Percentiles rank a stretch among this genome's conserved stretches.
These are phyloP conservation scores for Podospora tetraspora DNA, from an alignment of 495 filamentous ascomycete genomes.

Conservation along the genomic window DNA sequence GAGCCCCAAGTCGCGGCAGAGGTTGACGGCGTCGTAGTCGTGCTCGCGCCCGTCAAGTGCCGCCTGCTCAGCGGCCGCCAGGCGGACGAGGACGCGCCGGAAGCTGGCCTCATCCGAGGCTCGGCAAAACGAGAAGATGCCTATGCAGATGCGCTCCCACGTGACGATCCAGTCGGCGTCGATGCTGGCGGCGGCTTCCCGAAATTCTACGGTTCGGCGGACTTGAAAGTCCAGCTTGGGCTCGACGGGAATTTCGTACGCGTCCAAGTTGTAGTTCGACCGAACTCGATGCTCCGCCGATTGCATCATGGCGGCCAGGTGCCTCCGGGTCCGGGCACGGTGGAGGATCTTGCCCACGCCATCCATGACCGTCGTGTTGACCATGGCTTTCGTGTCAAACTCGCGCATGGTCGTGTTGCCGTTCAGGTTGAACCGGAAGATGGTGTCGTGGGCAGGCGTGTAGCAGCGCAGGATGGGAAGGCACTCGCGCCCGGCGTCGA, in stretches of 20 bases:
- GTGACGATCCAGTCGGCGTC: conserved; percentile 2
- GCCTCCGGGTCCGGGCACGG: neutral
- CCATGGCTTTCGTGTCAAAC: neutral
- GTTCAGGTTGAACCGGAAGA: neutral
- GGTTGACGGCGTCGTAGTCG: conserved; percentile 14
- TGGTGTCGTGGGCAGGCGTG: neutral
- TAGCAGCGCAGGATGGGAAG: neutral
- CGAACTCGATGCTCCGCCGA: neutral
- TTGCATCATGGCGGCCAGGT: neutral
- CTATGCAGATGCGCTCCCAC: conserved; percentile 16
- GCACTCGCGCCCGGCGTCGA: neutral
- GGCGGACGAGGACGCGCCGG: conserved; percentile 1
- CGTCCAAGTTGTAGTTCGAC: conserved; percentile 13
- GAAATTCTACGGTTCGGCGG: conserved; percentile 19
- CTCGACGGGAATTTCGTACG: neutral
- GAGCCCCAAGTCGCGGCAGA: conserved; percentile 13
- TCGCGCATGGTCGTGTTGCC: neutral
- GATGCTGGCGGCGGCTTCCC: conserved; percentile 15
- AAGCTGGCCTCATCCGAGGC: neutral
- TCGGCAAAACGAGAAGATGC: conserved; percentile 16
- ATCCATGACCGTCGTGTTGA: neutral
- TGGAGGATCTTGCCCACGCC: conserved; percentile 7
- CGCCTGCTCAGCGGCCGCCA: conserved; percentile 16
- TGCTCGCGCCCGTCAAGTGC: neutral
- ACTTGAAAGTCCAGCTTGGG: neutral